Evolutionary conservation across 257 asterid genomes (phyloP).

Genomic region (Ophiorrhiza pumila): DNA sequence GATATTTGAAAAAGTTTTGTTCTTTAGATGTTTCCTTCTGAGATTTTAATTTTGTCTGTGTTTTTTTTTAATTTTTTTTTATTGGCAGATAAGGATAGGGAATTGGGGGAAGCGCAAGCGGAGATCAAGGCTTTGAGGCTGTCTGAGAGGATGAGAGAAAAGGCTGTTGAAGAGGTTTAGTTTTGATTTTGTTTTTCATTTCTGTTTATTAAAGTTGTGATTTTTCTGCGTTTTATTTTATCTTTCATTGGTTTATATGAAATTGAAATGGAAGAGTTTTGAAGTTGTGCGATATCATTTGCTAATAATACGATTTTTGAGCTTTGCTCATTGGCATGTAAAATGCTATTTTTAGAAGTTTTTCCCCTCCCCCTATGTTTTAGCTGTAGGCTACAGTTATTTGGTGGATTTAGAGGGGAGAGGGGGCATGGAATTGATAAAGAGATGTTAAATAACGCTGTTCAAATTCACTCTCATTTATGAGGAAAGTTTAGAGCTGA

Average conservation of each 20-base stretch:
- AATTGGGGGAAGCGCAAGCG: conserved; percentile 78
- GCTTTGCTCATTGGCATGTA: not conserved
- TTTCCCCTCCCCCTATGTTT: no score
- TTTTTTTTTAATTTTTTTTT: not conserved
- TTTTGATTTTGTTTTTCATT: conserved; percentile 9
- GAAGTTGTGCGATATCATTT: conserved; percentile 1
- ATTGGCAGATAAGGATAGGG: conserved; percentile 75
- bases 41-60: not conserved
- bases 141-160: conserved; percentile 79
- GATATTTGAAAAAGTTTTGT: conserved; percentile 15
- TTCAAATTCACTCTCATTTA: not conserved
- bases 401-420: not conserved
- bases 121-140: conserved; percentile 79
- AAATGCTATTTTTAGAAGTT: conserved; percentile 6
- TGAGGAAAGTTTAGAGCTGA: not conserved
- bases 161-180: conserved; percentile 92
- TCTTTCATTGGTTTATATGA: not conserved
- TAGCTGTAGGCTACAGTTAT: not conserved
- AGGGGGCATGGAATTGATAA: not conserved
- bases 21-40: conserved; percentile 6
- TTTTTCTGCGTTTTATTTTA: conserved; percentile 1
- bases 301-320: not conserved
- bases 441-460: not conserved
- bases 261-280: not conserved
- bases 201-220: not conserved